A percentile compares a stretch with the other conserved stretches of the same genome.
phyloP scores from a whole-genome alignment of 306 rosid species.

The Cercis canadensis region DNA sequence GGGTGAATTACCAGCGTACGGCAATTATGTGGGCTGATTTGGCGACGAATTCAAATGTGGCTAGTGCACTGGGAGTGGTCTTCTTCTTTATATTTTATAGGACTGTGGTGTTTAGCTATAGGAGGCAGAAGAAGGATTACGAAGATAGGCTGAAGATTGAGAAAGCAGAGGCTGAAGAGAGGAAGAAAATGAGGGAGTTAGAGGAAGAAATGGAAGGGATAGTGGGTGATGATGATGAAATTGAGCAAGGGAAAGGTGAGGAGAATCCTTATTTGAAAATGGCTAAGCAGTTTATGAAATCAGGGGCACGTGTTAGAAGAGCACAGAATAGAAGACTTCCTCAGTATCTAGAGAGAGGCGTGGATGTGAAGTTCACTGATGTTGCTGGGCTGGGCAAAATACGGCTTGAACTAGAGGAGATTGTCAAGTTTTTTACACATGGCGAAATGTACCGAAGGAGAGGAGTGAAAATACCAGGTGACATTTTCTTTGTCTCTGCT shows the following conservation, averaged over 20 bases:
- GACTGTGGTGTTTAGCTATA: conserved; percentile 80
- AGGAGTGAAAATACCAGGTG: conserved; percentile 97
- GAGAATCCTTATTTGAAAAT: conserved; percentile 79
- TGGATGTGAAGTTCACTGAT: conserved; percentile 90
- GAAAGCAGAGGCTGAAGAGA: conserved; percentile 94
- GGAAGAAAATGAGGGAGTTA: conserved; percentile 76
- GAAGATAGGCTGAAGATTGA: conserved; percentile 92
- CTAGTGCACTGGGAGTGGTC: conserved; percentile 63
- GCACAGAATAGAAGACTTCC: conserved; percentile 78
- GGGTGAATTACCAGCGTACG: conserved; percentile 36
- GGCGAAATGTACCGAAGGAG: conserved; percentile 95
- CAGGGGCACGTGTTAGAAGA: conserved; percentile 90
- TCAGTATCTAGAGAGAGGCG: conserved; percentile 91
- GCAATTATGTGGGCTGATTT: conserved; percentile 64
- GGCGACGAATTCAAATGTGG: conserved; percentile 58
- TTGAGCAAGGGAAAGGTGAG: conserved; percentile 72
- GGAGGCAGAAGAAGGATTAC: conserved; percentile 92
- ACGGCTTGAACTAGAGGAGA: conserved; percentile 97
- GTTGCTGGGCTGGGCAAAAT: conserved; percentile 98
- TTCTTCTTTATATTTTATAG: conserved; percentile 81
- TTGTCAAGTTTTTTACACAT: conserved; percentile 97
- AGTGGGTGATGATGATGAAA: conserved; percentile 60
- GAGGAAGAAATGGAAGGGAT: conserved; percentile 76
- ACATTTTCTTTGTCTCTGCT: conserved; percentile 25
- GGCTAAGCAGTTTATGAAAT: conserved; percentile 96